Evolutionary conservation across 2,329 filamentous ascomycete genomes (phyloP).

Genomic region (Cryphonectria nitschkei): DNA sequence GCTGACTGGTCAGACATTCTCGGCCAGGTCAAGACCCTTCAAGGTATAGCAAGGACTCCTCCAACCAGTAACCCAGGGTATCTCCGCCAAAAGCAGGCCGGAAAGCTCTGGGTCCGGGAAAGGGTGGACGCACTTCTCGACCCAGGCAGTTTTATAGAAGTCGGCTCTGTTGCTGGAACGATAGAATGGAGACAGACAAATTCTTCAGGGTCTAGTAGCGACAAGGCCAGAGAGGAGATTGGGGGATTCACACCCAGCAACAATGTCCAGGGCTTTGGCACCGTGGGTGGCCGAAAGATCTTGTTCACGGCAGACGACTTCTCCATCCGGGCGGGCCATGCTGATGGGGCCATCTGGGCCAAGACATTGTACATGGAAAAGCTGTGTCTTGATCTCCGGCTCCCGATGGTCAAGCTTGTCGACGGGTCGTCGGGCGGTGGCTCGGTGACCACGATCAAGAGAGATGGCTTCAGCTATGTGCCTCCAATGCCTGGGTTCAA

Average conservation of each 20-base stretch:
- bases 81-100: conserved; percentile 63
- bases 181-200: conserved; percentile 58
- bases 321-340: conserved; percentile 64
- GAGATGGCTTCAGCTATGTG: conserved; percentile 61
- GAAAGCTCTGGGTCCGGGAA: conserved; percentile 68
- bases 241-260: conserved; percentile 61
- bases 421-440: conserved; percentile 67
- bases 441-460: conserved; percentile 61
- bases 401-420: conserved; percentile 67
- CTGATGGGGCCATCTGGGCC: conserved; percentile 60
- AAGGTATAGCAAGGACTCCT: conserved; percentile 57
- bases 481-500: conserved; percentile 59
- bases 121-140: conserved; percentile 63
- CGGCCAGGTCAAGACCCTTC: conserved; percentile 56
- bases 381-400: conserved; percentile 56
- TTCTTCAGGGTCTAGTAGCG: conserved; percentile 43
- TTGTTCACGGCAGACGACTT: conserved; percentile 69
- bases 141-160: conserved; percentile 57
- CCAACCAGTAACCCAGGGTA: conserved; percentile 59
- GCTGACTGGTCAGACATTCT: conserved; percentile 66
- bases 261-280: conserved; percentile 64
- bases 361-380: conserved; percentile 68
- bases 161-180: conserved; percentile 63
- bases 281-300: conserved; percentile 55
- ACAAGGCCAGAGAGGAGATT: conserved; percentile 54